A percentile compares a stretch with the other conserved stretches of the same genome.
These are phyloP conservation scores for Salvia rosmarinus DNA, from an alignment of 257 asterid species.

Conservation along the genomic window DNA sequence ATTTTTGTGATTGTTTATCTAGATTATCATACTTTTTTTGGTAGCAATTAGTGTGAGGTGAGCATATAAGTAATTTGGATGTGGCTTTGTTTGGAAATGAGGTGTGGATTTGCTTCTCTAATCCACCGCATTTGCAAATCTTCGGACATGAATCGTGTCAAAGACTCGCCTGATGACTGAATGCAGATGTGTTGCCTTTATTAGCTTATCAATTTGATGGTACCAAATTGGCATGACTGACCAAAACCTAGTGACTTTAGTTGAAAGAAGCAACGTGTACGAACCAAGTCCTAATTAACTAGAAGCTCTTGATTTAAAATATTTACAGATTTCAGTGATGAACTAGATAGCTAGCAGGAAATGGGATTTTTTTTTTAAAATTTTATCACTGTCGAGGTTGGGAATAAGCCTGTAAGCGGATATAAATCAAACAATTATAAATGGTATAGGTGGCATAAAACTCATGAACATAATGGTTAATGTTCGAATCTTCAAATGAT, in stretches of 20 bases:
- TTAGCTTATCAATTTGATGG: background rate
- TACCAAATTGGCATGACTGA: background rate
- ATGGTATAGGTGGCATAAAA: background rate
- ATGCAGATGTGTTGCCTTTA: conserved; percentile 1
- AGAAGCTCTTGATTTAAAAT: background rate
- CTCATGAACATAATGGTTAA: background rate
- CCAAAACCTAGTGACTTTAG: background rate
- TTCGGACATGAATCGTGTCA: background rate
- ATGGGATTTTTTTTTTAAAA: background rate
- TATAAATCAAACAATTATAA: background rate
- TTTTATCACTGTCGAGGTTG: background rate
- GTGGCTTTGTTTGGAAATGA: conserved; percentile 6
- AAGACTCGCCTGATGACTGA: background rate
- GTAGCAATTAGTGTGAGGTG: background rate
- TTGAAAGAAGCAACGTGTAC: conserved; percentile 1
- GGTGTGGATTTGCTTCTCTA: conserved; percentile 1
- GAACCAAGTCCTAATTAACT: background rate
- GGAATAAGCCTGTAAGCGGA: background rate
- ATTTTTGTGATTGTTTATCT: conserved; percentile 12
- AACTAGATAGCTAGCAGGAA: background rate
- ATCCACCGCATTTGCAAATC: background rate
- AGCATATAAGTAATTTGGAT: background rate
- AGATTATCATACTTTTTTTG: background rate
- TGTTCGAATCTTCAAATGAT: background rate
- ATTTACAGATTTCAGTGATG: conserved; percentile 7